phyloP scores from a whole-genome alignment of 1,284 basidiomycete genomes.

The Tausonia pullulans region DNA sequence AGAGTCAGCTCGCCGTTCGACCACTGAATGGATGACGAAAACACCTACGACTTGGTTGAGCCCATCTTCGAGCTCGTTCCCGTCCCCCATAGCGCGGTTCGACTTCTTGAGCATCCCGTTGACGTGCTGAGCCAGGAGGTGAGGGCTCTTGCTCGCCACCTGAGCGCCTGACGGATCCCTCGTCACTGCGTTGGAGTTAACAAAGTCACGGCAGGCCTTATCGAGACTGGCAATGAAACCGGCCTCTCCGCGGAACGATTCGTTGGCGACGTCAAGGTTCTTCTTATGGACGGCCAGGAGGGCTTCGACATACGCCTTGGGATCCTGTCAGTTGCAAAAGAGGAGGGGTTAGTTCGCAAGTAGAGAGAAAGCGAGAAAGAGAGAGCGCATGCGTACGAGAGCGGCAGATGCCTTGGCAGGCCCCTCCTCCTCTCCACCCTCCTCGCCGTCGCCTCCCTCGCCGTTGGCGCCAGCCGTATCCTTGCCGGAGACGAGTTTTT shows the following conservation, averaged over 20 bases:
- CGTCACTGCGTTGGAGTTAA: slow-evolving; percentile 87
- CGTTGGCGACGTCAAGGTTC: slow-evolving; percentile 79
- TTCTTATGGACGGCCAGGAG: slow-evolving; percentile 83
- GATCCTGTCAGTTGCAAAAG: slow-evolving; percentile 37
- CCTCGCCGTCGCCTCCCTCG: slow-evolving; percentile 44
- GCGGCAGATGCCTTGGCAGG: slow-evolving; percentile 50
- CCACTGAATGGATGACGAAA: neutral
- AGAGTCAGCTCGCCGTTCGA: neutral
- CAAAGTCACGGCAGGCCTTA: slow-evolving; percentile 85
- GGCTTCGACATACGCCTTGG: slow-evolving; percentile 89
- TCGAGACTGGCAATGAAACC: slow-evolving; percentile 93
- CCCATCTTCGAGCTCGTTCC: slow-evolving; percentile 77
- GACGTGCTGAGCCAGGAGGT: slow-evolving; percentile 86
- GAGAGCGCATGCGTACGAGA: neutral
- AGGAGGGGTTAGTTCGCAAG: neutral
- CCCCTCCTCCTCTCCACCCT: slow-evolving; percentile 35
- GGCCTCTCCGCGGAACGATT: slow-evolving; percentile 86
- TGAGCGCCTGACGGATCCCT: slow-evolving; percentile 36
- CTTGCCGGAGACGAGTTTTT: slow-evolving; percentile 49
- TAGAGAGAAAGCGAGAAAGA: neutral
- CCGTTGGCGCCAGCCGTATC: slow-evolving; percentile 10
- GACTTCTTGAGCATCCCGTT: slow-evolving; percentile 86
- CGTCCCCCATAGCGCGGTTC: slow-evolving; percentile 84
- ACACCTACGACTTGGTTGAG: slow-evolving; percentile 74
- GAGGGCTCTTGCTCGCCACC: slow-evolving; percentile 81